Percentiles rank a stretch among this genome's conserved stretches.
Conservation (phyloP, 495 filamentous ascomycete species). For the Neurospora terricola region DNA sequence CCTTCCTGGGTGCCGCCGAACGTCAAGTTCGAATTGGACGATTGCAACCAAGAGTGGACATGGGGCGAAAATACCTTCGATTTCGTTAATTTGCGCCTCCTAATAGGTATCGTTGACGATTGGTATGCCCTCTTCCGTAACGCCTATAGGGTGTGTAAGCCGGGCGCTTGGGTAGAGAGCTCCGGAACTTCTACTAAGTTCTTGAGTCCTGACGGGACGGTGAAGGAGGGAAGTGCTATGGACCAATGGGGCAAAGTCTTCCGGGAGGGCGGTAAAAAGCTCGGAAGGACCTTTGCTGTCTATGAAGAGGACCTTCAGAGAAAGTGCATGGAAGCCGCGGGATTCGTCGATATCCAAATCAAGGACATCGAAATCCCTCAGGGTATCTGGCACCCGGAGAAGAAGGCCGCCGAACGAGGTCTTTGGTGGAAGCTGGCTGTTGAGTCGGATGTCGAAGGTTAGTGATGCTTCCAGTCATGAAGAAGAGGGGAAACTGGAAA, state of each 20-base stretch:
- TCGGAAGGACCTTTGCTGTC: neutral
- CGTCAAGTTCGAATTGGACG: slow-evolving; percentile 42
- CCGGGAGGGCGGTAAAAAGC: slow-evolving; percentile 10
- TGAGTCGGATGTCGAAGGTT: slow-evolving; percentile 32
- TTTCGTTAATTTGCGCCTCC: slow-evolving; percentile 50
- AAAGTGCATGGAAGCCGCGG: neutral
- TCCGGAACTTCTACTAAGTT: slow-evolving; percentile 32
- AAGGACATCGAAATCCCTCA: slow-evolving; percentile 5
- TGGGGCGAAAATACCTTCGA: slow-evolving; percentile 47
- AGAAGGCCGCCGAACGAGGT: slow-evolving; percentile 38
- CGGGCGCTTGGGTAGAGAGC: slow-evolving; percentile 33
- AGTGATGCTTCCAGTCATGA: neutral
- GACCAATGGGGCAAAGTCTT: slow-evolving; percentile 33
- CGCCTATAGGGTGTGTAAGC: slow-evolving; percentile 17
- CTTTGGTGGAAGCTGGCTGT: slow-evolving; percentile 15
- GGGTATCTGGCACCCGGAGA: slow-evolving; percentile 15
- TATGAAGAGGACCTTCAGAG: neutral
- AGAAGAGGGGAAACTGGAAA: neutral
- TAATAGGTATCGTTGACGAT: slow-evolving; percentile 46
- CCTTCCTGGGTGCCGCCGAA: slow-evolving; percentile 45
- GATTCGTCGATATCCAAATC: neutral
- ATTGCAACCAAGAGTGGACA: slow-evolving; percentile 45
- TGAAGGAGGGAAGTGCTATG: slow-evolving; percentile 33
- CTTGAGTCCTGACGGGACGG: slow-evolving; percentile 39
- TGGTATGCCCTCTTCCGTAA: slow-evolving; percentile 37